Evolutionary conservation across 768 basidiomycete genomes (phyloP).

Genomic region (Trametes punicea): DNA sequence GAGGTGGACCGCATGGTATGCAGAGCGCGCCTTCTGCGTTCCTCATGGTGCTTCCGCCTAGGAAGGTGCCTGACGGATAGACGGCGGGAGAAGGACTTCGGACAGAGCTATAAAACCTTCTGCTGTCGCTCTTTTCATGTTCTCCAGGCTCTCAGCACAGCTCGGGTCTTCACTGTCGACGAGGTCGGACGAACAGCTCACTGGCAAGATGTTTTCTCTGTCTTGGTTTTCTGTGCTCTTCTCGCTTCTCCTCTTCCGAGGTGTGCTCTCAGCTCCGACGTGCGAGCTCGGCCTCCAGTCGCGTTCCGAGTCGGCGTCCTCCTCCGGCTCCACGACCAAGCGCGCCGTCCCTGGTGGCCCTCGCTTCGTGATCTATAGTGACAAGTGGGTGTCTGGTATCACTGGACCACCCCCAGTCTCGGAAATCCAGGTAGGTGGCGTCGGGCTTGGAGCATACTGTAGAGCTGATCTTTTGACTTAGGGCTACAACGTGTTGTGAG

Average conservation of each 20-base stretch:
- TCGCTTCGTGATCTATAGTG: conserved; percentile 45
- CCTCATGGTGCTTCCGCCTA: conserved; percentile 1
- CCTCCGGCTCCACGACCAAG: conserved; percentile 16
- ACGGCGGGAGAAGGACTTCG: background rate
- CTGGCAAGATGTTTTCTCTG: conserved; percentile 13
- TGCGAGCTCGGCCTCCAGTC: conserved; percentile 13
- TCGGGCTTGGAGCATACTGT: background rate
- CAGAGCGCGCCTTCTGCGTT: conserved; percentile 7
- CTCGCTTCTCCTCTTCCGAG: conserved; percentile 13
- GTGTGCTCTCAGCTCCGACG: conserved; percentile 13
- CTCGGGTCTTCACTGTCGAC: conserved; percentile 5
- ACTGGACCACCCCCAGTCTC: conserved; percentile 48
- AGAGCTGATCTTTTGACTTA: conserved; percentile 20
- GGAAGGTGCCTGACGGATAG: background rate
- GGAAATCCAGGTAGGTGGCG: conserved; percentile 36
- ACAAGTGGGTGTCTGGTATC: conserved; percentile 40
- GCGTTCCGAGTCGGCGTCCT: background rate
- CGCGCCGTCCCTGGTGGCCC: conserved; percentile 43
- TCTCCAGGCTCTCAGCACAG: conserved; percentile 3
- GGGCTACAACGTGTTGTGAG: conserved; percentile 62
- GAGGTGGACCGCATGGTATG: conserved; percentile 6
- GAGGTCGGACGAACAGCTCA: conserved; percentile 6
- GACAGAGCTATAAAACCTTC: background rate
- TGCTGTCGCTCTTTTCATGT: background rate
- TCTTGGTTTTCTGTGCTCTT: conserved; percentile 14